Conservation (phyloP, 164 flowering plant genomes). For the Kingdonia uniflora region DNA sequence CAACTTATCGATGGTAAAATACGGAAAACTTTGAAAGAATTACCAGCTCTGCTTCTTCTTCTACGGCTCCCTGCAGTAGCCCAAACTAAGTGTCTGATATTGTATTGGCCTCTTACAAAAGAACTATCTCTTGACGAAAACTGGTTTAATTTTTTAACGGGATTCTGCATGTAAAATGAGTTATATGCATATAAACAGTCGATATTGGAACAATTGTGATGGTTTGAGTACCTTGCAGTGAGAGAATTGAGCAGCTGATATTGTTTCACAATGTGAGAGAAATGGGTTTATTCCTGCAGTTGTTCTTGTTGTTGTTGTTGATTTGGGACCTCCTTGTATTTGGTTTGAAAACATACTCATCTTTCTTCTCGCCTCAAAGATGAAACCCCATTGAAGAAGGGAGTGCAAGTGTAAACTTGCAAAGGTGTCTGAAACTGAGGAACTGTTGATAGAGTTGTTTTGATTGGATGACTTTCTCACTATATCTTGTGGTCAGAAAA, state of each 20-base stretch:
- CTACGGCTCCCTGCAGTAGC: too few species aligned
- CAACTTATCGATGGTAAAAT: too few species aligned
- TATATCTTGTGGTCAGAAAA: not conserved
- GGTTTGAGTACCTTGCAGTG: constrained; percentile 19
- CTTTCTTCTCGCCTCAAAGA: constrained; percentile 4
- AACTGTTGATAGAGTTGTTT: constrained; percentile 4
- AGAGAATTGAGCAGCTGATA: constrained; percentile 14
- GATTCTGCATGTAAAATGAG: constrained; percentile 15
- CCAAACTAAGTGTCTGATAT: constrained; percentile 13
- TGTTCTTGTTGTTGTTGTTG: constrained; percentile 8
- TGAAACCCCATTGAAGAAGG: constrained; percentile 7
- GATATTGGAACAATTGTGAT: not conserved
- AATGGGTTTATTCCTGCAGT: constrained; percentile 12
- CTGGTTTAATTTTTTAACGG: constrained; percentile 11
- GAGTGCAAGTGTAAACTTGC: too few species aligned
- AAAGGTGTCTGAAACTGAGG: not conserved
- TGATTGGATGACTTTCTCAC: constrained; percentile 10
- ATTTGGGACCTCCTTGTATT: constrained; percentile 16
- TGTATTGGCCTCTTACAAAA: constrained; percentile 31
- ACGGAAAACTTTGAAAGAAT: too few species aligned
- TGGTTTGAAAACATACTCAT: constrained; percentile 21
- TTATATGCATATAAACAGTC: too few species aligned
- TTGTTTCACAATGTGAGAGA: constrained; percentile 10
- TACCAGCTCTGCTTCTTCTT: too few species aligned
- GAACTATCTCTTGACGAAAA: constrained; percentile 23